phyloP scores from a whole-genome alignment of 331 rosid genomes.

The Quercus tomentella region DNA sequence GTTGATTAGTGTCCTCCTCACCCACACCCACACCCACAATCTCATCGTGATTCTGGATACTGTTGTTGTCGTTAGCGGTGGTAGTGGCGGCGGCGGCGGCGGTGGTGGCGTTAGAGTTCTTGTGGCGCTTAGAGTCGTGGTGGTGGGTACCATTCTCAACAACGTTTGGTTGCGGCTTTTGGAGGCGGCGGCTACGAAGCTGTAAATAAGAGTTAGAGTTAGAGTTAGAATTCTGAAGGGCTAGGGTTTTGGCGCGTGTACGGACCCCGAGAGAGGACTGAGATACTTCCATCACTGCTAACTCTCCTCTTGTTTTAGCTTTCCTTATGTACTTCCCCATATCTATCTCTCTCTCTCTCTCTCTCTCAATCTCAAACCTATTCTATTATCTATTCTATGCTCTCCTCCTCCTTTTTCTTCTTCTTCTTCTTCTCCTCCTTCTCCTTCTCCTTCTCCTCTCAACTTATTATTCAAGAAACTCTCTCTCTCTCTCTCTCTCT shows the following conservation, averaged over 20 bases:
- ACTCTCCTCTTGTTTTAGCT: conserved; percentile 55
- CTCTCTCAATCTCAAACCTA: not conserved
- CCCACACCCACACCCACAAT: conserved; percentile 6
- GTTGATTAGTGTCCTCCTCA: conserved; percentile 2
- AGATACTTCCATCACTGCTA: conserved; percentile 57
- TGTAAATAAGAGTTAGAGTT: conserved; percentile 63
- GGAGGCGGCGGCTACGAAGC: conserved; percentile 87
- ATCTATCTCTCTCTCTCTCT: not conserved
- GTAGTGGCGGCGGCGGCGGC: too few relatives aligned
- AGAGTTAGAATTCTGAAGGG: conserved; percentile 46
- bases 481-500: too few relatives aligned
- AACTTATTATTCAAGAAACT: not conserved
- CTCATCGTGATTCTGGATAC: not conserved
- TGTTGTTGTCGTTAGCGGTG: too few relatives aligned
- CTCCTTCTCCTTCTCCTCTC: too few relatives aligned
- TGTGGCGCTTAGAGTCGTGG: not conserved
- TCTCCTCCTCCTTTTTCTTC: too few relatives aligned
- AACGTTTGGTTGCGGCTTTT: conserved; percentile 29
- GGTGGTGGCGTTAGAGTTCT: too few relatives aligned
- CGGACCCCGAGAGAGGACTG: conserved; percentile 72
- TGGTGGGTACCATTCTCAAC: too few relatives aligned
- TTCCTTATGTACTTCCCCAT: conserved; percentile 97
- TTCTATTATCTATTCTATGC: too few relatives aligned
- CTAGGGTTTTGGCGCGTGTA: conserved; percentile 95
- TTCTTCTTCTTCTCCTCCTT: fast-evolving